These are phyloP conservation scores for Dalbergia oliveri DNA, from an alignment of 306 rosid species.

Conservation along the genomic window DNA sequence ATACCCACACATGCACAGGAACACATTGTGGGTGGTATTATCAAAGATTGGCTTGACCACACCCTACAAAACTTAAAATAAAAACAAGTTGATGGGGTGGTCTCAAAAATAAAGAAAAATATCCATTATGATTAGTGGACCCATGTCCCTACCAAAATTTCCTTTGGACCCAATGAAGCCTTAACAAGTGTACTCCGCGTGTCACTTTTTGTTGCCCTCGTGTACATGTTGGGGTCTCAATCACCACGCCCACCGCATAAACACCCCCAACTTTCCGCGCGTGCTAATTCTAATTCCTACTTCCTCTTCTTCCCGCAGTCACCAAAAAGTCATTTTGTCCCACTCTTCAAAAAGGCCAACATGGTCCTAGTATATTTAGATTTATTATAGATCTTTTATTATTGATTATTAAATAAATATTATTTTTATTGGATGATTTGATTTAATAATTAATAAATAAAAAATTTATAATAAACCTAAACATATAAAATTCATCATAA, in stretches of 20 bases:
- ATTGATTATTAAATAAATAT: too few relatives aligned
- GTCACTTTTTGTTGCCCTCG: constrained; percentile 41
- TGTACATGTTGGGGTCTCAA: constrained; percentile 31
- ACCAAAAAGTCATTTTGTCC: neutral
- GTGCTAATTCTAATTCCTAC: constrained; percentile 26
- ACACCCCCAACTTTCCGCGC: constrained; percentile 51
- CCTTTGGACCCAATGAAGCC: constrained; percentile 1
- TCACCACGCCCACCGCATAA: neutral
- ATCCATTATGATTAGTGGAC: constrained; percentile 30
- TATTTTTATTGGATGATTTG: too few relatives aligned
- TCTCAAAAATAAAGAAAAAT: constrained; percentile 21
- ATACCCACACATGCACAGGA: neutral
- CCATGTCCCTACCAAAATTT: constrained; percentile 25
- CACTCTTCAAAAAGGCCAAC: neutral
- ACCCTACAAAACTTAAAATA: constrained; percentile 9
- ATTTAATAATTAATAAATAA: too few relatives aligned
- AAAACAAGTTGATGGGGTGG: constrained; percentile 41
- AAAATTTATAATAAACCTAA: too few relatives aligned
- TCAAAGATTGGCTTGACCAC: constrained; percentile 43
- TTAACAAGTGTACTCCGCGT: constrained; percentile 33
- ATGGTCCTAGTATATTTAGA: too few relatives aligned
- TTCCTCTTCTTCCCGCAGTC: neutral
- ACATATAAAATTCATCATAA: too few relatives aligned
- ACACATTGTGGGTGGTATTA: constrained; percentile 56
- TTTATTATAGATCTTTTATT: too few relatives aligned